Percentiles rank a stretch among this genome's conserved stretches.
These are phyloP conservation scores for Epichloe festucae DNA, from an alignment of 2,329 filamentous ascomycete genomes.

Conservation along the genomic window DNA sequence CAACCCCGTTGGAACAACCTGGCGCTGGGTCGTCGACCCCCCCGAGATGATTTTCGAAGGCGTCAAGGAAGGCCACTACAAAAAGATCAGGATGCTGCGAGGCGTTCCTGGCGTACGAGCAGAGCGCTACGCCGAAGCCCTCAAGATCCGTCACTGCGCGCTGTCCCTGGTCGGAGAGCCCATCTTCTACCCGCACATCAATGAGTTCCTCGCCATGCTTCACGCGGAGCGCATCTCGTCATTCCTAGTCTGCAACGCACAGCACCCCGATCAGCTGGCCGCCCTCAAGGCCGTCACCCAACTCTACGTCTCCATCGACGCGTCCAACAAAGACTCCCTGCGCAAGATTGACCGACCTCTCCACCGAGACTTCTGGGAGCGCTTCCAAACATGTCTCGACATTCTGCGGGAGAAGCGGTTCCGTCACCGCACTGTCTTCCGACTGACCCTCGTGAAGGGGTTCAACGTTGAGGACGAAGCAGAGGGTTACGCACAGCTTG, in stretches of 20 bases:
- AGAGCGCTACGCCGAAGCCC: conserved; percentile 83
- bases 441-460: conserved; percentile 88
- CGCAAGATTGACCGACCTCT: conserved; percentile 83
- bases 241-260: conserved; percentile 93
- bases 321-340: conserved; percentile 78
- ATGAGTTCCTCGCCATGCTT: conserved; percentile 74
- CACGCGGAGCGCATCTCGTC: conserved; percentile 80
- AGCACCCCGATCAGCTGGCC: conserved; percentile 83
- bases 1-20: conserved; percentile 90
- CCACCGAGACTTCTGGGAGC: conserved; percentile 94
- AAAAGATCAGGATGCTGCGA: conserved; percentile 95
- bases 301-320: conserved; percentile 92
- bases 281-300: conserved; percentile 79
- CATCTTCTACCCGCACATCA: conserved; percentile 98
- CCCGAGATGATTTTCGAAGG: conserved; percentile 82
- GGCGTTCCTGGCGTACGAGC: conserved; percentile 86
- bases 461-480: conserved; percentile 96
- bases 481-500: conserved; percentile 76
- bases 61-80: conserved; percentile 84
- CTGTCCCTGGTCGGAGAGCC: conserved; percentile 87
- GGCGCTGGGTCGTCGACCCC: conserved; percentile 91
- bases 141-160: conserved; percentile 87
- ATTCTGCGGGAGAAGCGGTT: conserved; percentile 75
- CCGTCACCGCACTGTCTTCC: conserved; percentile 84
- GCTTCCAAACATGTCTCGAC: conserved; percentile 81